Conservation (phyloP, 2,329 filamentous ascomycete genomes). For the Fusarium penzigii region DNA sequence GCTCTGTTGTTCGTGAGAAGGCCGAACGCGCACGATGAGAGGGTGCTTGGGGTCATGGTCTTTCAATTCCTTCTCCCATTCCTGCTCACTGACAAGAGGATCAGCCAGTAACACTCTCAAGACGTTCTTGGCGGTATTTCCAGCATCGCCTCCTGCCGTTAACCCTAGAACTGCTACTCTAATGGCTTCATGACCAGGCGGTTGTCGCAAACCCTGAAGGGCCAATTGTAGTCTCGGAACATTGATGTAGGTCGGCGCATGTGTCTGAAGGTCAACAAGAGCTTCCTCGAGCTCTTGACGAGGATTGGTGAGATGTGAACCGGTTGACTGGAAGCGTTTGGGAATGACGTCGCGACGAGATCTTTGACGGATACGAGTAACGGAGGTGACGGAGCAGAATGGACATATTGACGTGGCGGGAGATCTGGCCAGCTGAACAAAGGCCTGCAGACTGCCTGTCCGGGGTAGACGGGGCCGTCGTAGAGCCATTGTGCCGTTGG, state of each 20-base stretch:
- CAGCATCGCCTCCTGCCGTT: slow-evolving; percentile 38
- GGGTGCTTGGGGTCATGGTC: slow-evolving; percentile 53
- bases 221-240: slow-evolving; percentile 73
- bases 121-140: slow-evolving; percentile 60
- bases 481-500: slow-evolving; percentile 29
- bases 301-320: slow-evolving; percentile 31
- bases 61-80: slow-evolving; percentile 68
- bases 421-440: slow-evolving; percentile 20
- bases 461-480: slow-evolving; percentile 31
- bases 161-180: slow-evolving; percentile 60
- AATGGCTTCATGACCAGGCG: slow-evolving; percentile 56
- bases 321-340: slow-evolving; percentile 33
- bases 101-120: slow-evolving; percentile 71
- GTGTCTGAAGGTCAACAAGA: slow-evolving; percentile 60
- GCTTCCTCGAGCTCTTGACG: slow-evolving; percentile 59
- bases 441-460: slow-evolving; percentile 28
- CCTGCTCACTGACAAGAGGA: slow-evolving; percentile 60
- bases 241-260: slow-evolving; percentile 63
- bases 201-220: slow-evolving; percentile 61
- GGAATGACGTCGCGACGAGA: slow-evolving; percentile 24
- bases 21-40: slow-evolving; percentile 61
- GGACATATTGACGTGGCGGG: slow-evolving; percentile 28
- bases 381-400: slow-evolving; percentile 33
- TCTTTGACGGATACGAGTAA: slow-evolving; percentile 19
- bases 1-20: slow-evolving; percentile 30